Conservation (phyloP, 805 yeast species). For the Starmera caribaea region DNA sequence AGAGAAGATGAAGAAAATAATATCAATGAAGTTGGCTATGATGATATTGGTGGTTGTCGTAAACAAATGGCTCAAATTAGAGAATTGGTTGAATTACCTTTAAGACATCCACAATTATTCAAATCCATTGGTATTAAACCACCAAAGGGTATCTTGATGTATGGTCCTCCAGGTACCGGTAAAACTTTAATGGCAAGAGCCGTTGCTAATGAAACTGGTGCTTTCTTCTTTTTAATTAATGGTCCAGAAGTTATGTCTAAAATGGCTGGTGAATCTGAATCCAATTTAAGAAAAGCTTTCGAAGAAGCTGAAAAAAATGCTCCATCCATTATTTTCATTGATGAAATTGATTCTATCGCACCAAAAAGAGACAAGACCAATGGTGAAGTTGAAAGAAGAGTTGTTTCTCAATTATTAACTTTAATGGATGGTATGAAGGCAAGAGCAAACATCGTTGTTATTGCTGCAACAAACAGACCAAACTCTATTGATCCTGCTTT, state of each 20-base stretch:
- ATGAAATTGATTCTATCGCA: conserved; percentile 97
- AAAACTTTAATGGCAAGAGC: conserved; percentile 99
- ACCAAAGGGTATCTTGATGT: conserved; percentile 95
- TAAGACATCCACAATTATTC: conserved; percentile 97
- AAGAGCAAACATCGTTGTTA: conserved; percentile 95
- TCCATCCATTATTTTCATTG: conserved; percentile 95
- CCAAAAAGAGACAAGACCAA: conserved; percentile 99
- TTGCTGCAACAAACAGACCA: conserved; percentile 90
- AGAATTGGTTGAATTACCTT: conserved; percentile 95
- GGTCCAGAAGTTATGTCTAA: conserved; percentile 99
- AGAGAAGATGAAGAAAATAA: conserved; percentile 97
- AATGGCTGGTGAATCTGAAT: conserved; percentile 99
- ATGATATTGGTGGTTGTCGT: conserved; percentile 98
- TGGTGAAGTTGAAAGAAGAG: conserved; percentile 99
- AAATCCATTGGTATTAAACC: conserved; percentile 98
- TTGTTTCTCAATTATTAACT: conserved; percentile 93
- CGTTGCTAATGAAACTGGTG: conserved; percentile 99
- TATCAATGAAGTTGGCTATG: conserved; percentile 95
- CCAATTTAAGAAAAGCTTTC: conserved; percentile 93
- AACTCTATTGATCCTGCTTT: conserved; percentile 71
- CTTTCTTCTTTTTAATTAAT: conserved; percentile 93
- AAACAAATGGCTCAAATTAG: conserved; percentile 99
- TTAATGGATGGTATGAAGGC: conserved; percentile 99
- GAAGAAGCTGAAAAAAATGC: conserved; percentile 99
- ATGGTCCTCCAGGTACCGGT: conserved; percentile 99